Conservation (phyloP, 2,329 filamentous ascomycete genomes). For the Exophiala lecanii-corni region DNA sequence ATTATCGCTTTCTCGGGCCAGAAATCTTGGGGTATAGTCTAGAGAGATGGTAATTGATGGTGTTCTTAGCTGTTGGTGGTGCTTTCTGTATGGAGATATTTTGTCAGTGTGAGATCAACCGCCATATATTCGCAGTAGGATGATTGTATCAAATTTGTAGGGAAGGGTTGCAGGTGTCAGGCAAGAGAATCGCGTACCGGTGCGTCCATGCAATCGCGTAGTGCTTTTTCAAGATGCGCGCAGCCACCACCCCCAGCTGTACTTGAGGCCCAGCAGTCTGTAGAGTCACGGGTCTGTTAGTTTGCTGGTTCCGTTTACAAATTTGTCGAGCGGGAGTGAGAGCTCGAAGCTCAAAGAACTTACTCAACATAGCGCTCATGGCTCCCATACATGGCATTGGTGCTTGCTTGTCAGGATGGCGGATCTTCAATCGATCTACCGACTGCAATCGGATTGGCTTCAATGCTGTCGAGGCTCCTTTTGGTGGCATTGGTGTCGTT, state of each 20-base stretch:
- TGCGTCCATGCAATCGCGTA: constrained; percentile 73
- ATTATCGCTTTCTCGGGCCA: constrained; percentile 59
- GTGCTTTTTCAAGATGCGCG: constrained; percentile 54
- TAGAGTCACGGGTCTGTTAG: constrained; percentile 1
- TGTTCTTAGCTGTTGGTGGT: constrained; percentile 55
- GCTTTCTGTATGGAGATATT: constrained; percentile 43
- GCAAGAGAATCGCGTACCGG: constrained; percentile 51
- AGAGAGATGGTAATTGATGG: constrained; percentile 86
- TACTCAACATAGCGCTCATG: constrained; percentile 65
- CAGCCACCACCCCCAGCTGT: constrained; percentile 49
- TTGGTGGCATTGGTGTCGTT: constrained; percentile 43
- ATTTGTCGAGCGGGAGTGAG: too few relatives aligned
- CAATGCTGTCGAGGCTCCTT: constrained; percentile 40
- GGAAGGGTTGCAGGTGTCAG: constrained; percentile 8
- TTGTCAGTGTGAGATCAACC: too few relatives aligned
- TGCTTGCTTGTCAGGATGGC: constrained; percentile 58
- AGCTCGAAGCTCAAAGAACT: too few relatives aligned
- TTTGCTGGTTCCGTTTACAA: too few relatives aligned
- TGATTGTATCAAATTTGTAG: constrained; percentile 10
- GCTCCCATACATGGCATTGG: constrained; percentile 61
- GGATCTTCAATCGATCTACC: constrained; percentile 55
- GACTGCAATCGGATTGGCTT: constrained; percentile 45
- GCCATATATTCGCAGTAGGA: too few relatives aligned
- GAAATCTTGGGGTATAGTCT: constrained; percentile 71
- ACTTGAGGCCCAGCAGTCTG: constrained; percentile 42